phyloP scores from a whole-genome alignment of 768 basidiomycete species.

The Lanmaoa pseudosensibilis region DNA sequence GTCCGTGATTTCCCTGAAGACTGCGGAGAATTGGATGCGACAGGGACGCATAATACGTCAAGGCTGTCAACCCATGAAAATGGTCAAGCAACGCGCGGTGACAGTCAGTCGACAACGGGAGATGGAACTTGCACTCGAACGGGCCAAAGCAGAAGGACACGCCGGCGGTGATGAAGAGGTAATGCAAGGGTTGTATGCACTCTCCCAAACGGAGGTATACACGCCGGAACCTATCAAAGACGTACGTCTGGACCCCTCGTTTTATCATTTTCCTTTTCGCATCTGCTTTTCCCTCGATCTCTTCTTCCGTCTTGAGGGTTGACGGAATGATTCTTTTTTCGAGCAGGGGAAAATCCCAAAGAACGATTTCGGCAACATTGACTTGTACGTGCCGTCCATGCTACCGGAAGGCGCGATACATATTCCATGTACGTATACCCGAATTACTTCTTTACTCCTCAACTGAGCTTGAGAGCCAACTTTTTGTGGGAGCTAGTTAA shows the following conservation, averaged over 20 bases:
- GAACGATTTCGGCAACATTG: slow-evolving; percentile 96
- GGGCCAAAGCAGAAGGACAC: slow-evolving; percentile 36
- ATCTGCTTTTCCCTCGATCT: neutral
- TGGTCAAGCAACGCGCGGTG: slow-evolving; percentile 79
- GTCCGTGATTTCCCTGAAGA: slow-evolving; percentile 82
- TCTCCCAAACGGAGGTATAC: slow-evolving; percentile 82
- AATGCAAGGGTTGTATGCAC: slow-evolving; percentile 86
- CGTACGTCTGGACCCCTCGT: slow-evolving; percentile 64
- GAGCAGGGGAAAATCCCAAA: slow-evolving; percentile 86
- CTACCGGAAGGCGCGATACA: slow-evolving; percentile 84
- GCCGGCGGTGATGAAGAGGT: slow-evolving; percentile 49
- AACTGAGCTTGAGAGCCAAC: slow-evolving; percentile 12
- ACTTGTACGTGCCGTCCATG: slow-evolving; percentile 95
- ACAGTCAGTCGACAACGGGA: slow-evolving; percentile 80
- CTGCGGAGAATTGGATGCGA: slow-evolving; percentile 94
- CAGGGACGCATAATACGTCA: slow-evolving; percentile 70
- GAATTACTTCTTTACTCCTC: slow-evolving; percentile 11
- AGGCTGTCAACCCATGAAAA: slow-evolving; percentile 85
- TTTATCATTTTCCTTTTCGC: slow-evolving; percentile 4
- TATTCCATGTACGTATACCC: slow-evolving; percentile 74
- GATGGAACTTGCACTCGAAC: slow-evolving; percentile 56
- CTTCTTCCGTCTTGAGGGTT: neutral
- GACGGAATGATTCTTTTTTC: slow-evolving; percentile 12
- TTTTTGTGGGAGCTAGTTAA: slow-evolving; percentile 53
- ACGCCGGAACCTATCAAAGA: slow-evolving; percentile 78